Evolutionary conservation across 306 rosid species (phyloP), one percentile per base, ranked within the genome.

Genomic region (Trifolium pratense): DNA sequence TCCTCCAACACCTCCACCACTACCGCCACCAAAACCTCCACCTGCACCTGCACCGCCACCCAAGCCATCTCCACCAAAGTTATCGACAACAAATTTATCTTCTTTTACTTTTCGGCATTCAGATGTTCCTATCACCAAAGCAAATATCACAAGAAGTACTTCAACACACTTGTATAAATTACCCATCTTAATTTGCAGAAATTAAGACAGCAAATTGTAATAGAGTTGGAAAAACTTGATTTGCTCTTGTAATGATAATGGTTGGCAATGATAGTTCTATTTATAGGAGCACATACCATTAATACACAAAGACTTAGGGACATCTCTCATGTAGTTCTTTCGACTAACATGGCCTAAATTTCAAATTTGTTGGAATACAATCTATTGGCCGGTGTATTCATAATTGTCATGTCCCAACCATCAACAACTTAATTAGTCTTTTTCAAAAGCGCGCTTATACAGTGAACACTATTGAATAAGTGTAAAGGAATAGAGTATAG

Each of bases 101-200:
- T 84, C 61, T 75, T 77, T 83, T 4, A 79, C 0, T 68, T 68
- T 78, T 37, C 89, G 59, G 82, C 96, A 77, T 73, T 90, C 91
- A 7, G 77, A 80, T 26, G 77, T 63, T 32, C 56, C 56, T 7
- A 49, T 39, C 43, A 86, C 79, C 60, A 87, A 12, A 7, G 73
- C 83, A 73, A 90, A 49, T 40, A 85, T 49, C 76, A 88, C 70
- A 70, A 71, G 83, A 79, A 88, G 58, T 31, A 72, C 65, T 1
- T 80, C 82, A 58, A 60, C 79, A 68, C 66, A 20, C 68, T 72
- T 83, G 1, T 65, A 75, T 75, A 64, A 31, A 43, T 56, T 84
- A 63, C 85, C 91, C 94, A 90, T 79, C 73, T 67, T 59, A 14
- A 29, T 17, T 82, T 76, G 43, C n/a, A 32, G 36, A 42, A 8